Conservation (phyloP, 768 basidiomycete genomes). For the Leccinum incarnatum region DNA sequence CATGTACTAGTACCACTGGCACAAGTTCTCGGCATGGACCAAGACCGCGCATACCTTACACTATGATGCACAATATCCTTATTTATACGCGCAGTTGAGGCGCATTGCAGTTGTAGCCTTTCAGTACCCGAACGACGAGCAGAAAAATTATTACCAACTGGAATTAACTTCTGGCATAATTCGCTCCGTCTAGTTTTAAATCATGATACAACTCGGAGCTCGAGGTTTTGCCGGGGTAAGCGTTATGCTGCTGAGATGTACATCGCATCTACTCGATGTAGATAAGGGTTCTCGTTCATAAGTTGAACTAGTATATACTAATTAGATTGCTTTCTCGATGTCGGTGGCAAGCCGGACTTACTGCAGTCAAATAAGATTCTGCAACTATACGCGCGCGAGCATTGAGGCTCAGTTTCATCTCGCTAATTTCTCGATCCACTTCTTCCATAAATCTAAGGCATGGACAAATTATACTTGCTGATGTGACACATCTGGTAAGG, state of each 20-base stretch:
- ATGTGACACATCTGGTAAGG: slow-evolving; percentile 7
- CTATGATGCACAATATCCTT: slow-evolving; percentile 17
- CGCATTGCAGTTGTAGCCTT: slow-evolving; percentile 16
- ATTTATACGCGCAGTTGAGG: slow-evolving; percentile 23
- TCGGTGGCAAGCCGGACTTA: slow-evolving; percentile 38
- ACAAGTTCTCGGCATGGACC: slow-evolving; percentile 24
- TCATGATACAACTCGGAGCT: slow-evolving; percentile 18
- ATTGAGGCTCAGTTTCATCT: slow-evolving; percentile 97
- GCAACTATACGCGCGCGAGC: slow-evolving; percentile 96
- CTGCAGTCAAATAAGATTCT: slow-evolving; percentile 92
- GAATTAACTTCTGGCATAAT: neutral
- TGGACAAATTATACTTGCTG: neutral
- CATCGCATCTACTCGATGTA: slow-evolving; percentile 17
- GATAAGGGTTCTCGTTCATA: slow-evolving; percentile 18
- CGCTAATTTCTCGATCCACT: slow-evolving; percentile 98
- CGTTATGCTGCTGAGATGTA: slow-evolving; percentile 12
- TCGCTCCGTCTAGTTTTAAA: neutral
- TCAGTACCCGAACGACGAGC: slow-evolving; percentile 10
- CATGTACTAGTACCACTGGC: slow-evolving; percentile 20
- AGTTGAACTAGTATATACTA: slow-evolving; percentile 21
- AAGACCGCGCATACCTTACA: slow-evolving; percentile 21
- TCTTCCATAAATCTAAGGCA: slow-evolving; percentile 90
- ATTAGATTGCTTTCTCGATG: slow-evolving; percentile 3
- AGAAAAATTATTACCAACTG: slow-evolving; percentile 1
- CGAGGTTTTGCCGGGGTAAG: slow-evolving; percentile 3